phyloP scores from a whole-genome alignment of 2,329 filamentous ascomycete species.

The Colletotrichum karsti region DNA sequence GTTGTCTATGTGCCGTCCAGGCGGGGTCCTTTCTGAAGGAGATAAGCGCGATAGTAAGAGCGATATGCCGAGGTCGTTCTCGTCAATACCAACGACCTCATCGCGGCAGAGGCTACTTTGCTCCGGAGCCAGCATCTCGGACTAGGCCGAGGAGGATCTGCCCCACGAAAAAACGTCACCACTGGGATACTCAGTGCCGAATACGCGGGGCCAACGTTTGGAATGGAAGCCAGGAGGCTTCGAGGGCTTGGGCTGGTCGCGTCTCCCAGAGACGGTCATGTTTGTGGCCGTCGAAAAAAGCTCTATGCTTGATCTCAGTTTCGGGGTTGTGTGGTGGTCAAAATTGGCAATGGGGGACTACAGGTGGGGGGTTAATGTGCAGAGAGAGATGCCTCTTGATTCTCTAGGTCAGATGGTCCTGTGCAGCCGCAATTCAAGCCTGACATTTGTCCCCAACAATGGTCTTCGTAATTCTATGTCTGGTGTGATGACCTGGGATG shows the following conservation, averaged over 20 bases:
- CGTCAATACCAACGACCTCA: conserved; percentile 10
- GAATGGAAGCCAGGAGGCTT: conserved; percentile 10
- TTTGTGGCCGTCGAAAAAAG: conserved; percentile 40
- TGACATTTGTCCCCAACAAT: conserved; percentile 36
- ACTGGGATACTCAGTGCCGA: conserved; percentile 33
- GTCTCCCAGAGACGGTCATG: conserved; percentile 48
- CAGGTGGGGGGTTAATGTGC: conserved; percentile 44
- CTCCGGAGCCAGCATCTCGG: conserved; percentile 66
- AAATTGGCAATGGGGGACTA: conserved; percentile 39
- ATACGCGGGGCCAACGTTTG: conserved; percentile 33
- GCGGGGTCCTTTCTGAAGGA: conserved; percentile 62
- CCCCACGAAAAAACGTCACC: conserved; percentile 37
- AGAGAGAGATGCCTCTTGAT: conserved; percentile 41
- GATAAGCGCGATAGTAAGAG: conserved; percentile 67
- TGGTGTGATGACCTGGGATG: too few relatives aligned
- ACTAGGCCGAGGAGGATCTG: conserved; percentile 60
- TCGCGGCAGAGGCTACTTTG: conserved; percentile 56
- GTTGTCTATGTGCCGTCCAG: conserved; percentile 36
- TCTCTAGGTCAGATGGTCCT: conserved; percentile 33
- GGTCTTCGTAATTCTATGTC: too few relatives aligned
- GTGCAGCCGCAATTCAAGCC: conserved; percentile 46
- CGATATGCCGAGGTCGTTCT: conserved; percentile 40
- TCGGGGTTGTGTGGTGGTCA: conserved; percentile 29
- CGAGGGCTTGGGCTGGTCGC: conserved; percentile 58
- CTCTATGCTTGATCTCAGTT: conserved; percentile 42